Evolutionary conservation across 139 green algal species (phyloP).

Genomic region (Klebsormidium nitens): DNA sequence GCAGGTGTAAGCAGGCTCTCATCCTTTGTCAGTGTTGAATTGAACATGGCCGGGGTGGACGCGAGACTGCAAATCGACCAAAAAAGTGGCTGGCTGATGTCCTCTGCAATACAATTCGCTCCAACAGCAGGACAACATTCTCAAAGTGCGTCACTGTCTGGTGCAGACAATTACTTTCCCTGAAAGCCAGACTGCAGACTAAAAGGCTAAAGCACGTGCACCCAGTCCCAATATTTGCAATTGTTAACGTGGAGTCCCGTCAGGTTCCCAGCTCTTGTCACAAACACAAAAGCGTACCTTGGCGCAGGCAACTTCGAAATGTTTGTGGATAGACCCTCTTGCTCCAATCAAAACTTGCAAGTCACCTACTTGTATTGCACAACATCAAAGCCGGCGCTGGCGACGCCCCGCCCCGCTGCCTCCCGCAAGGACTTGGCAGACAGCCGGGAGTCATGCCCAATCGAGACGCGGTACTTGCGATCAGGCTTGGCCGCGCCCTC

Average conservation of each 20-base stretch:
- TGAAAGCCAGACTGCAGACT: too few relatives aligned
- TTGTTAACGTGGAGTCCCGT: neutral
- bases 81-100: too few relatives aligned
- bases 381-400: neutral
- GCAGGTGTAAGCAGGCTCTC: neutral
- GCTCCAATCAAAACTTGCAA: neutral
- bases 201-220: too few relatives aligned
- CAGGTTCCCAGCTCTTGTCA: neutral
- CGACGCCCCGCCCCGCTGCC: neutral
- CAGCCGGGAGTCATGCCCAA: conserved; percentile 27
- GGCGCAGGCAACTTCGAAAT: conserved; percentile 40
- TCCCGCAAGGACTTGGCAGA: conserved; percentile 17
- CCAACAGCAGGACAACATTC: too few relatives aligned
- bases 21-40: conserved; percentile 62
- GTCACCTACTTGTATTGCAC: neutral
- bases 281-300: neutral
- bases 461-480: conserved; percentile 1
- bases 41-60: conserved; percentile 95
- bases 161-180: too few relatives aligned
- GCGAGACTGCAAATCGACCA: conserved; percentile 64
- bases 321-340: neutral
- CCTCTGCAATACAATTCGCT: too few relatives aligned
- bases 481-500: neutral
- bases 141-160: too few relatives aligned
- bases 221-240: neutral